Evolutionary conservation across 2,329 filamentous ascomycete species (phyloP), one percentile per base, ranked within the genome.

Genomic region (Amesomyces nigricolor): DNA sequence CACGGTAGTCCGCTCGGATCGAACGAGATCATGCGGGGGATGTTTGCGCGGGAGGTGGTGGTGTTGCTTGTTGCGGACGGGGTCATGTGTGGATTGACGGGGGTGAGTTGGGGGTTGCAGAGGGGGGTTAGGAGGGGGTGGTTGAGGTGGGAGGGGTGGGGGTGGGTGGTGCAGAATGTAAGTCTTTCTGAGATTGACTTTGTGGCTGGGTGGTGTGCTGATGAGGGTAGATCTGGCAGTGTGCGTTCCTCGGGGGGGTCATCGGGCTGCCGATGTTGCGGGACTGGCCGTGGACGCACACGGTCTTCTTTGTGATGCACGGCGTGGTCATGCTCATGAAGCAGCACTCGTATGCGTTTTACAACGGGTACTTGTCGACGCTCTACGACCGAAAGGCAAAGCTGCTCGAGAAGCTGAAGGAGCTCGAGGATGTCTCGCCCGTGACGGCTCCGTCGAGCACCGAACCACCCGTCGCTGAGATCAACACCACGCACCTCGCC

Each of bases 211-310:
- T 17, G 19, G 22, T 5, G 19, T 49, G 22, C 19, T 42, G 44
- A 5, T 52, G 43, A n/a, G 47, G 5, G 19, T 47, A 82, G 79
- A 60, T 86, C 1, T 91, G 87, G 87, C 85, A 92, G 71, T 73
- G 76, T 0, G 59, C 75, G 13, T 91, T 86, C 63, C 77, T 90
- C 10, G 76, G 73, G 4, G 75, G 75, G 8, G 78, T 86, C 3
- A 73, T 91, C 5, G 80, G 78, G 50, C 81, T 87, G 73, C 86
- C 87, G 0, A 77, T 87, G 48, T 78, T 83, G 65, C 78, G 87
- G 4, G 81, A 89, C 49, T 92, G 88, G 88, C 86, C 87, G 1
- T 91, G 88, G 88, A 89, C 88, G 13, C 88, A 90, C 64, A 89
- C 86, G 1, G 85, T 90, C 16, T 90, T 88, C 68, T 87, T 89